phyloP scores from a whole-genome alignment of 2,329 filamentous ascomycete genomes.

The Paracoccidioides brasiliensis region DNA sequence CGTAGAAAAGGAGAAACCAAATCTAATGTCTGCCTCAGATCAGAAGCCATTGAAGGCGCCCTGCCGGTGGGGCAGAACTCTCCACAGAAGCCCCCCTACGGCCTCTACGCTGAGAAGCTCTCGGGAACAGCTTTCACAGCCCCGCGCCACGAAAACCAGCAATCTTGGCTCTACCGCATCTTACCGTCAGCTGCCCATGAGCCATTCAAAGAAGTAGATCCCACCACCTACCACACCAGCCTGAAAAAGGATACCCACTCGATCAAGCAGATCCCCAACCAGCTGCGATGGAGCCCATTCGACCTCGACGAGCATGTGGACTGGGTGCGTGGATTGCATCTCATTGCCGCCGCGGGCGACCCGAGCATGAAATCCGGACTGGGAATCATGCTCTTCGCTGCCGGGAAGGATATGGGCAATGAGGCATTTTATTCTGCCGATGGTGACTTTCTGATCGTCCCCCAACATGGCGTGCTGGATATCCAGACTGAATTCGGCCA shows the following conservation, averaged over 20 bases:
- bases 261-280: constrained; percentile 53
- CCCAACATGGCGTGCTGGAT: constrained; percentile 60
- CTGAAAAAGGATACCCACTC: constrained; percentile 31
- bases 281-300: constrained; percentile 68
- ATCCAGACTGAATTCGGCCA: constrained; percentile 66
- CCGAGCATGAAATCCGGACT: constrained; percentile 65
- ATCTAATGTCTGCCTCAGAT: constrained; percentile 35
- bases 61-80: constrained; percentile 67
- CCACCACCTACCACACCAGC: constrained; percentile 34
- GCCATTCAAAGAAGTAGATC: constrained; percentile 34
- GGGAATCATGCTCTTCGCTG: constrained; percentile 69
- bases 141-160: constrained; percentile 54
- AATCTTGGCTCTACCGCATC: constrained; percentile 61
- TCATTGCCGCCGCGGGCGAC: constrained; percentile 68
- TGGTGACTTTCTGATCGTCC: constrained; percentile 63
- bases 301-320: constrained; percentile 56
- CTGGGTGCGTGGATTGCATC: constrained; percentile 55
- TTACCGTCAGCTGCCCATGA: constrained; percentile 50
- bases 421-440: constrained; percentile 76
- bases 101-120: constrained; percentile 70
- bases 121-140: constrained; percentile 61
- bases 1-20: not conserved
- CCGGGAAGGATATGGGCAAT: constrained; percentile 63
- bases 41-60: constrained; percentile 62
- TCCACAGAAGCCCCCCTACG: constrained; percentile 64